phyloP scores from a whole-genome alignment of 768 basidiomycete genomes.

The Pisolithus albus region DNA sequence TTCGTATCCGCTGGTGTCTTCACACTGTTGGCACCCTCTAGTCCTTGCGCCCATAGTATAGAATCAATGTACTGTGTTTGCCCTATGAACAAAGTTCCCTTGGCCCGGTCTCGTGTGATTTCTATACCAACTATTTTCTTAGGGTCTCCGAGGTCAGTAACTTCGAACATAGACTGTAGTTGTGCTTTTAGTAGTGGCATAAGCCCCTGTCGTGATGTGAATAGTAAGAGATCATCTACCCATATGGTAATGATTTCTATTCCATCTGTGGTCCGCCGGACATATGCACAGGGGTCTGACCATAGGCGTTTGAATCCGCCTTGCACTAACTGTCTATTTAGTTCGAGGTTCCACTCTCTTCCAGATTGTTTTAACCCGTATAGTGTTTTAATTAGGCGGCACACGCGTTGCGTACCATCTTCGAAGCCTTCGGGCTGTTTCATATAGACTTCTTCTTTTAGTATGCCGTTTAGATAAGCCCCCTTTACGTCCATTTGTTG shows the following conservation, averaged over 20 bases:
- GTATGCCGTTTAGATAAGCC: too few species aligned
- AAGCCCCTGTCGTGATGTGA: not conserved
- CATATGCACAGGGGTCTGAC: slow-evolving; percentile 15
- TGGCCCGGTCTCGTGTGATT: slow-evolving; percentile 2
- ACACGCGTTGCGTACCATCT: too few species aligned
- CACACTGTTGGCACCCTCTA: not conserved
- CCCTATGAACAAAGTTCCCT: not conserved
- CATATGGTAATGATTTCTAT: slow-evolving; percentile 20
- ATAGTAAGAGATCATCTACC: slow-evolving; percentile 25
- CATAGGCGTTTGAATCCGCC: too few species aligned
- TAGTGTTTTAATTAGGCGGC: too few species aligned
- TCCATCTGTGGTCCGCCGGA: not conserved
- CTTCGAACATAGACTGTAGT: not conserved
- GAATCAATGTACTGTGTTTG: slow-evolving; percentile 8
- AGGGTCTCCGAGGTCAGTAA: slow-evolving; percentile 19
- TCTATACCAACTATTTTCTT: slow-evolving; percentile 22
- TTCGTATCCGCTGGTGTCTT: too few species aligned
- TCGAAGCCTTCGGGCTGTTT: too few species aligned
- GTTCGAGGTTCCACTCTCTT: too few species aligned
- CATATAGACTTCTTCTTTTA: too few species aligned
- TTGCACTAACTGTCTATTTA: too few species aligned
- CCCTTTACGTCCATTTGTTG: too few species aligned
- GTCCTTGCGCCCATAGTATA: not conserved
- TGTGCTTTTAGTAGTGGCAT: slow-evolving; percentile 6
- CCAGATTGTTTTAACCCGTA: too few species aligned